A percentile compares a stretch with the other conserved stretches of the same genome.
phyloP scores from a whole-genome alignment of 768 basidiomycete genomes.

The Podaxis mareebaensis region DNA sequence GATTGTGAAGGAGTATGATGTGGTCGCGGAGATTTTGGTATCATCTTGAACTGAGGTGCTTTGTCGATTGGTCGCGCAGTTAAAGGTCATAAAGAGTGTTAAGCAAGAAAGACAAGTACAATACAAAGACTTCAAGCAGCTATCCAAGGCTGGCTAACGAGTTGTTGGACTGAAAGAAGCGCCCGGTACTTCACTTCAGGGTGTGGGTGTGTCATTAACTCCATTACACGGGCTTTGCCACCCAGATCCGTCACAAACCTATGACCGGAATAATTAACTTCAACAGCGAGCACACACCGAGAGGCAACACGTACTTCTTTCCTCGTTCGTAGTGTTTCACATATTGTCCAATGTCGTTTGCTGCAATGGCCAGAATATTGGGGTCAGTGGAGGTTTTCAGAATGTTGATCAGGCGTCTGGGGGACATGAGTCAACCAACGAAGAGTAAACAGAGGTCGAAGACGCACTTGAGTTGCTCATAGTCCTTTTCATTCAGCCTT shows the following conservation, averaged over 20 bases:
- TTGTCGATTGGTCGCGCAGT: neutral
- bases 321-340: constrained; percentile 90
- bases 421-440: constrained; percentile 3
- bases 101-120: neutral
- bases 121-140: constrained; percentile 35
- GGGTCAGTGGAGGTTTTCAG: constrained; percentile 72
- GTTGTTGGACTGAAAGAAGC: constrained; percentile 84
- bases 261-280: neutral
- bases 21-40: constrained; percentile 74
- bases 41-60: constrained; percentile 19
- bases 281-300: neutral
- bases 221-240: constrained; percentile 86
- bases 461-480: constrained; percentile 79
- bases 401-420: constrained; percentile 72
- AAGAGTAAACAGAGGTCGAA: neutral
- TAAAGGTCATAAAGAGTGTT: neutral
- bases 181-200: constrained; percentile 92
- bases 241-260: constrained; percentile 83
- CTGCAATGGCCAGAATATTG: constrained; percentile 84
- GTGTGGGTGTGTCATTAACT: constrained; percentile 88
- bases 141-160: constrained; percentile 89
- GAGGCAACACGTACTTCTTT: constrained; percentile 67
- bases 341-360: constrained; percentile 92
- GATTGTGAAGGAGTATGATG: constrained; percentile 69
- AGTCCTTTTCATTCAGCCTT: constrained; percentile 82